phyloP scores from a whole-genome alignment of 2,329 filamentous ascomycete genomes.

The Venturia oleaginea region DNA sequence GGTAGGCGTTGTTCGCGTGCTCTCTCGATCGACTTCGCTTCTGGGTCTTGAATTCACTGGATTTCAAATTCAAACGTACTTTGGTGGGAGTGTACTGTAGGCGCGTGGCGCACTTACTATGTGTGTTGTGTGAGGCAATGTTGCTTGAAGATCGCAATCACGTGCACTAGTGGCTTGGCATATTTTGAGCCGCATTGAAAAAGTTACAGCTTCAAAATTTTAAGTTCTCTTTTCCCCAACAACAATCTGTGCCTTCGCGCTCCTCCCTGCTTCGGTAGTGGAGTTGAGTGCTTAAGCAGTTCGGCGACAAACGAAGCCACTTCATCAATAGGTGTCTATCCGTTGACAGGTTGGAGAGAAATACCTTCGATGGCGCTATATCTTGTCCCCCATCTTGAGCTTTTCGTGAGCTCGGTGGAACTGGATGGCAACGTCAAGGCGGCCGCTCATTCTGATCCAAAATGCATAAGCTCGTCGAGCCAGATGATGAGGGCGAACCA shows the following conservation, averaged over 20 bases:
- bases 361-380: neutral
- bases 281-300: neutral
- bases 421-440: neutral
- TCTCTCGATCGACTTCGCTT: neutral
- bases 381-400: conserved; percentile 6
- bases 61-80: neutral
- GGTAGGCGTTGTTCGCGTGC: neutral
- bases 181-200: neutral
- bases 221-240: neutral
- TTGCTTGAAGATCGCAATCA: neutral
- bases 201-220: neutral
- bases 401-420: conserved; percentile 13
- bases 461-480: neutral
- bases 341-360: conserved; percentile 14
- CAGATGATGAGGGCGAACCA: conserved; percentile 10
- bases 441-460: neutral
- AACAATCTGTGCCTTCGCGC: conserved; percentile 9
- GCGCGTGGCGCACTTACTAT: neutral
- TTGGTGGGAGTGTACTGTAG: neutral
- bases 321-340: conserved; percentile 12
- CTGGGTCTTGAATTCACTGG: neutral
- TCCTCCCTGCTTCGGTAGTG: neutral
- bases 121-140: neutral
- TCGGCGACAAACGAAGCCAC: conserved; percentile 11
- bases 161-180: neutral